phyloP scores from a whole-genome alignment of 306 rosid species.

The Vicia villosa region DNA sequence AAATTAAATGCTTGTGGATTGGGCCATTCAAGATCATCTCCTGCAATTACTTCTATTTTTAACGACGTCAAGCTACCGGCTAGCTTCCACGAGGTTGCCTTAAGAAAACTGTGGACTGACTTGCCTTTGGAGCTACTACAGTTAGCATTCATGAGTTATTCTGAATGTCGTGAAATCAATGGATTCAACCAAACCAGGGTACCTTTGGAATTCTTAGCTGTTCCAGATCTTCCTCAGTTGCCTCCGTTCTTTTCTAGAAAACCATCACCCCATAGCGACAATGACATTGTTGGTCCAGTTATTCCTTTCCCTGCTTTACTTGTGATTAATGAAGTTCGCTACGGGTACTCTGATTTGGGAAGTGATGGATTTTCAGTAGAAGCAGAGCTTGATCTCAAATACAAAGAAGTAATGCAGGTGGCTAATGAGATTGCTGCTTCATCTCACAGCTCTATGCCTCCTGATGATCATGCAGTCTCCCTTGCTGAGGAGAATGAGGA shows the following conservation, averaged over 20 bases:
- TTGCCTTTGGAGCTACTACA: conserved; percentile 66
- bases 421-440: conserved; percentile 47
- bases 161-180: conserved; percentile 48
- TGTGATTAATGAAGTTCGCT: conserved; percentile 51
- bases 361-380: conserved; percentile 49
- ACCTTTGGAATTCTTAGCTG: conserved; percentile 54
- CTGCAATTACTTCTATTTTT: conserved; percentile 52
- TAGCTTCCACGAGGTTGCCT: conserved; percentile 60
- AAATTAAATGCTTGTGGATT: conserved; percentile 66
- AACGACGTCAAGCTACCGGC: conserved; percentile 60
- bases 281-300: conserved; percentile 68
- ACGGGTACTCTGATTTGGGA: conserved; percentile 46
- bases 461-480: conserved; percentile 43
- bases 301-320: conserved; percentile 70
- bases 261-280: conserved; percentile 49
- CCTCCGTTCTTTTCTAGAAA: conserved; percentile 74
- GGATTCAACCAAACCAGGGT: conserved; percentile 31
- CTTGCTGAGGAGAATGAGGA: conserved; percentile 55
- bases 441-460: conserved; percentile 26
- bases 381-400: conserved; percentile 44
- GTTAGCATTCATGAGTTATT: conserved; percentile 57
- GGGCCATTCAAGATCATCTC: conserved; percentile 52
- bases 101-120: conserved; percentile 64
- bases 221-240: conserved; percentile 63
- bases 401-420: conserved; percentile 51